A percentile compares a stretch with the other conserved stretches of the same genome.
phyloP scores from a whole-genome alignment of 495 filamentous ascomycete species.

The Amniculicola lignicola region DNA sequence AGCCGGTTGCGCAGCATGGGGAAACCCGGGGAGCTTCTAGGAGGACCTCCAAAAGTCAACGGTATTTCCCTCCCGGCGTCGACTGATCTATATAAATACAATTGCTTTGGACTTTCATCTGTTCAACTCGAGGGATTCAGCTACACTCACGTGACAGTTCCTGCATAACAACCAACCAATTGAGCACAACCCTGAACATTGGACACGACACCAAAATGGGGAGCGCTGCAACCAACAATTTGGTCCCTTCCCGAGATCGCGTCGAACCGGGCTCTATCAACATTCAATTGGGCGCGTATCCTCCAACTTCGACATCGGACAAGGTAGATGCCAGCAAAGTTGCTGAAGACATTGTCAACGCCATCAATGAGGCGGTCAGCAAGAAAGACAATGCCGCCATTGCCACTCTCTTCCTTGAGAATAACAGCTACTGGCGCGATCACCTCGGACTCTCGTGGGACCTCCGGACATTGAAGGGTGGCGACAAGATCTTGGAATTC shows the following conservation, averaged over 20 bases:
- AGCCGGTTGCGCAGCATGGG: too few relatives aligned
- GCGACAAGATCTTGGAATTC: slow-evolving; percentile 14
- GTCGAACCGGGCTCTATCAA: slow-evolving; percentile 25
- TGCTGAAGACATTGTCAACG: slow-evolving; percentile 2
- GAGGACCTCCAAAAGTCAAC: too few relatives aligned
- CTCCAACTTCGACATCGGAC: slow-evolving; percentile 6
- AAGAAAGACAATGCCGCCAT: slow-evolving; percentile 2
- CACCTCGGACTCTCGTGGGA: slow-evolving; percentile 35
- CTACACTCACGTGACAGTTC: too few relatives aligned
- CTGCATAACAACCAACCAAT: too few relatives aligned
- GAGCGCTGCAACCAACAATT: background rate
- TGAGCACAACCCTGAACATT: too few relatives aligned
- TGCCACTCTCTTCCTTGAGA: slow-evolving; percentile 19
- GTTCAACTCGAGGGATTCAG: too few relatives aligned
- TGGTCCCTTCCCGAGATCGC: slow-evolving; percentile 16
- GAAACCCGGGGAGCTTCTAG: too few relatives aligned
- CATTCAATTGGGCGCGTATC: slow-evolving; percentile 19
- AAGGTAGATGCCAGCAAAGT: slow-evolving; percentile 11
- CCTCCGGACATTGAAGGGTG: slow-evolving; percentile 31
- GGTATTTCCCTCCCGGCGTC: too few relatives aligned
- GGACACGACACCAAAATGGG: too few relatives aligned
- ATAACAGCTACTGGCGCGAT: slow-evolving; percentile 36
- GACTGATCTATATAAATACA: too few relatives aligned
- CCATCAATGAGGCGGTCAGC: slow-evolving; percentile 1
- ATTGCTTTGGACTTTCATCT: too few relatives aligned